Conservation (phyloP, 306 rosid genomes). For the Aeschynomene evenia region DNA sequence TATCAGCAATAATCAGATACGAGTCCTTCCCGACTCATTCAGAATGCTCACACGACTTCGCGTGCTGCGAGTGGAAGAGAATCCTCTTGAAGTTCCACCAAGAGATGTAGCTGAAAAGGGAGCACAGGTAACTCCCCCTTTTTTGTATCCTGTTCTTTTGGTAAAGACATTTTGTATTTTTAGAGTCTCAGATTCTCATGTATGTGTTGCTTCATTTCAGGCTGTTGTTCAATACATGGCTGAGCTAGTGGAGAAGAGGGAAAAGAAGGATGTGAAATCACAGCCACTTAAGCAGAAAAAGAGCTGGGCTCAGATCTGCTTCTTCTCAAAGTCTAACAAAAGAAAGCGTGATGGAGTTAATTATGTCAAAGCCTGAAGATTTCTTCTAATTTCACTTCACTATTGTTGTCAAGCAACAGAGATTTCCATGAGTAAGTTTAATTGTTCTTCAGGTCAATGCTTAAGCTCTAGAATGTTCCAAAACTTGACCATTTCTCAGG, state of each 20-base stretch:
- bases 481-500: neutral
- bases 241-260: slow-evolving; percentile 56
- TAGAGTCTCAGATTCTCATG: slow-evolving; percentile 9
- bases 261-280: slow-evolving; percentile 51
- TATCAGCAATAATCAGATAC: slow-evolving; percentile 87
- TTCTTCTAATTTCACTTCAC: slow-evolving; percentile 11
- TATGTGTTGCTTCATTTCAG: slow-evolving; percentile 47
- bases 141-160: slow-evolving; percentile 14
- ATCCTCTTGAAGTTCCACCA: slow-evolving; percentile 92
- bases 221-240: slow-evolving; percentile 90
- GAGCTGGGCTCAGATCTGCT: slow-evolving; percentile 77
- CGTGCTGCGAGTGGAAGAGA: slow-evolving; percentile 69
- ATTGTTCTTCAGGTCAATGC: slow-evolving; percentile 23
- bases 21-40: slow-evolving; percentile 74
- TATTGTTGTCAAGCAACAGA: slow-evolving; percentile 20
- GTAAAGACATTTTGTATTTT: slow-evolving; percentile 4
- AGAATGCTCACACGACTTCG: slow-evolving; percentile 63
- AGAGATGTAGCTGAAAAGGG: slow-evolving; percentile 72
- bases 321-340: slow-evolving; percentile 68
- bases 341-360: slow-evolving; percentile 62
- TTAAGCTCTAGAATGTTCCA: slow-evolving; percentile 2
- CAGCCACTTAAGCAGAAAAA: slow-evolving; percentile 64
- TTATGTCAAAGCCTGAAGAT: slow-evolving; percentile 60
- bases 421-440: slow-evolving; percentile 50
- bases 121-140: slow-evolving; percentile 59